Percentiles rank a stretch among this genome's conserved stretches.
Conservation (phyloP, 345 rosid species). For the Eucalyptus caleyi region DNA sequence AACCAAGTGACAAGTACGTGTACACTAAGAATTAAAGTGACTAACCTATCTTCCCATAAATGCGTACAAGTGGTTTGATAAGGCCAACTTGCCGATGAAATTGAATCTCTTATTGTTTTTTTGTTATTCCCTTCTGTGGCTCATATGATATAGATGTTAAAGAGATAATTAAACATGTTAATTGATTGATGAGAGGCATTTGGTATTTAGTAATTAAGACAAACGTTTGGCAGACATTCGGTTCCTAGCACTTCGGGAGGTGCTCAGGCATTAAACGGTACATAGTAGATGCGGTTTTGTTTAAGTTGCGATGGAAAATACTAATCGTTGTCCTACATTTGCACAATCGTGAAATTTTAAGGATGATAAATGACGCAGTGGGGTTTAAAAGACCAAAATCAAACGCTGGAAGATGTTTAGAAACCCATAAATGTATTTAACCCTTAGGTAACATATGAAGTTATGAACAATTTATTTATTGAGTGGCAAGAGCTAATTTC, state of each 20-base stretch:
- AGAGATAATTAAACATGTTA: not conserved
- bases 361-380: not conserved
- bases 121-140: not conserved
- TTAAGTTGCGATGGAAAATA: not conserved
- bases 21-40: not conserved
- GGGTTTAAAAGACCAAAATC: not conserved
- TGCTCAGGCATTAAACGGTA: not conserved
- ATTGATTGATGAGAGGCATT: not conserved
- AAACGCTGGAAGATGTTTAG: not conserved
- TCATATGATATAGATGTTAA: not conserved
- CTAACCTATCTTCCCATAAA: not conserved
- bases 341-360: not conserved
- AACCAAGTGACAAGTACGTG: not conserved
- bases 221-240: not conserved
- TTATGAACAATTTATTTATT: not conserved
- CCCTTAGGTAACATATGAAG: not conserved
- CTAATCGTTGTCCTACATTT: not conserved
- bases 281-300: not conserved
- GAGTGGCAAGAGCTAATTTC: not conserved
- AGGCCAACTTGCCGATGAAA: not conserved
- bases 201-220: not conserved
- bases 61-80: not conserved
- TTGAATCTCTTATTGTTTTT: not conserved
- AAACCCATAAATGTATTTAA: not conserved
- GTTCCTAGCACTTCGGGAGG: not conserved